Base-by-base conservation (phyloP, 768 basidiomycete species). In the Kwoniella dendrophila region DNA sequence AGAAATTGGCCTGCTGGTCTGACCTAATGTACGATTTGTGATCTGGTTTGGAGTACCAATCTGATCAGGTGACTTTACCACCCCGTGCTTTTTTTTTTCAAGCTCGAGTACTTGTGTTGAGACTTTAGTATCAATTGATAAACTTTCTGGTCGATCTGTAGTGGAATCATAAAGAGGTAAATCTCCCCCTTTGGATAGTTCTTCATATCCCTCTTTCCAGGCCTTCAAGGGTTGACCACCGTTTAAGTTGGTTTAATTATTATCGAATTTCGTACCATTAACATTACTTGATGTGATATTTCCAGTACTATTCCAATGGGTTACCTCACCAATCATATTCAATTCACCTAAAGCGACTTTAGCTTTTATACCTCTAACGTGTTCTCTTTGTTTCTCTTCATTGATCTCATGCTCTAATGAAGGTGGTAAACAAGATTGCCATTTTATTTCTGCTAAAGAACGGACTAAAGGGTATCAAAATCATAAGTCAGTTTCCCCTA, bases 341-440 rank as follows among this genome's bases (percentile, higher is more conserved):
- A 54, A 50, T 44, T 67, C 66, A 5, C 66, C 66, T 26, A 67
- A n/a, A 22, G 66, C 66, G 11, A 67, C 66, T 27, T 56, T n/a
- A 18, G 62, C 56, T 50, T 67, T 67, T 16, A 59, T 33, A 1
- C 63, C 27, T 29, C 66, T 40, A 1, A 67, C 11, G 12, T 45
- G 49, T 14, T 67, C 66, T 8, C 66, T 38, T 16, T 27, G n/a
- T 33, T 45, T 59, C 12, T 62, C 62, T 34, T 67, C 62, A 7
- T 44, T 52, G 27, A 43, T 8, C 22, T 48, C 51, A 2, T 58
- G 49, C 2, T 53, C 66, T 27, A 63, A 20, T 4, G 63, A 50
- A 29, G 55, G 50, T 12, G 66, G 66, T 12, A 67, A 29, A 16
- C 20, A 10, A 4, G 43, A 52, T 8, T 49, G 62, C 62, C 66